These are phyloP conservation scores for Tricholoma hemisulphureum DNA, from an alignment of 768 basidiomycete genomes.

Conservation along the genomic window DNA sequence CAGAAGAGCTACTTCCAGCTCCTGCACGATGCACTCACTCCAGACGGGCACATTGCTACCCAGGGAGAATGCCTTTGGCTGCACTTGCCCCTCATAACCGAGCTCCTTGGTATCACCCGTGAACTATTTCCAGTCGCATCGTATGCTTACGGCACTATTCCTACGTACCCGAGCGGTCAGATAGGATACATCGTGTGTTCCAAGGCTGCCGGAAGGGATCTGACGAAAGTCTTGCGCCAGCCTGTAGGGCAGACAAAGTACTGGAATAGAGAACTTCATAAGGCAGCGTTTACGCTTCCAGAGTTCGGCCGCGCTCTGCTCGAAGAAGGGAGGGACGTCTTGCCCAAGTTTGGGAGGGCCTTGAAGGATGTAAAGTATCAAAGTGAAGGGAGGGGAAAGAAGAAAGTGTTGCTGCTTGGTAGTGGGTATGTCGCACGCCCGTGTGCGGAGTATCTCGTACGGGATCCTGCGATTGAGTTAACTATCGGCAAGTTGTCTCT, in stretches of 20 bases:
- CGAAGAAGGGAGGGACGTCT: conserved; percentile 66
- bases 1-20: conserved; percentile 97
- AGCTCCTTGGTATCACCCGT: conserved; percentile 66
- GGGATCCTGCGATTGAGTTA: conserved; percentile 75
- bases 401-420: conserved; percentile 84
- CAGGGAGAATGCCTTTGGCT: conserved; percentile 97
- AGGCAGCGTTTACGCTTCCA: conserved; percentile 84
- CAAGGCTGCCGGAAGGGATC: conserved; percentile 66
- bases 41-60: conserved; percentile 91
- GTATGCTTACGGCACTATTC: conserved; percentile 95
- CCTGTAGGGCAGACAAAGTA: conserved; percentile 67
- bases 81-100: conserved; percentile 82
- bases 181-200: conserved; percentile 94
- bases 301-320: conserved; percentile 81
- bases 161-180: conserved; percentile 97
- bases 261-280: conserved; percentile 83
- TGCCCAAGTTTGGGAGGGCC: conserved; percentile 73
- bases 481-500: conserved; percentile 64
- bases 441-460: conserved; percentile 91
- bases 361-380: conserved; percentile 42
- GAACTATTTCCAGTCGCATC: conserved; percentile 77
- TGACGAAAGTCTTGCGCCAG: conserved; percentile 71
- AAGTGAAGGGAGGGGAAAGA: conserved; percentile 40
- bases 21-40: conserved; percentile 83
- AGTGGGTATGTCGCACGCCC: conserved; percentile 95